Conservation (phyloP, 305 asterid species). For the Fraxinus sp. region DNA sequence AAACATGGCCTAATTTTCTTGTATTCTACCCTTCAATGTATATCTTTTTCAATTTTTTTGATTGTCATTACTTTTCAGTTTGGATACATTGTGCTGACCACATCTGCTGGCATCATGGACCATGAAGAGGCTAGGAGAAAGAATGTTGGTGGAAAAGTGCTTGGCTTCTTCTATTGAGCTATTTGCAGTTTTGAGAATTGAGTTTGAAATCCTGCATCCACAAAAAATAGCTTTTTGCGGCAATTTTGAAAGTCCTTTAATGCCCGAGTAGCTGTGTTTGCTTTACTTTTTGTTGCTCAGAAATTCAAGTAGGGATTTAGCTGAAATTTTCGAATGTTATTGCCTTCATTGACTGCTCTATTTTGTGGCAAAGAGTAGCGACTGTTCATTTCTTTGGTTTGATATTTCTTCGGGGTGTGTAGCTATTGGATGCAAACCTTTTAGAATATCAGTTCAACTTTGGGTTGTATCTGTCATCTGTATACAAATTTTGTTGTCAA, state of each 20-base stretch:
- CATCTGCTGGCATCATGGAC: no score
- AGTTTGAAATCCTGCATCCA: background rate
- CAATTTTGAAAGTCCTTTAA: background rate
- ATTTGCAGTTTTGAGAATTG: background rate
- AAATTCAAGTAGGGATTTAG: background rate
- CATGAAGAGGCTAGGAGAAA: no score
- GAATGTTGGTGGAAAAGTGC: no score
- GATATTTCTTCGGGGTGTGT: background rate
- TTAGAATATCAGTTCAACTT: background rate
- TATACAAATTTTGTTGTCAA: background rate
- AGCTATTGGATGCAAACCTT: background rate
- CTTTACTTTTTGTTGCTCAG: background rate
- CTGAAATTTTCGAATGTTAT: background rate
- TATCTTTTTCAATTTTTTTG: no score
- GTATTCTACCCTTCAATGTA: no score
- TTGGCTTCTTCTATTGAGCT: conserved; percentile 16
- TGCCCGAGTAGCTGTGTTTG: background rate
- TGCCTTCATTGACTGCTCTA: background rate
- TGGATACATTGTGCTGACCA: no score
- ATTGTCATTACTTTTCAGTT: no score
- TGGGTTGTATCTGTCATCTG: background rate
- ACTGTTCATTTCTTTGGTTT: background rate
- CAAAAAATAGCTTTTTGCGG: background rate
- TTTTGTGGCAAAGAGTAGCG: background rate
- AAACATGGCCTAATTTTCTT: no score